These are phyloP conservation scores for Tolypocladium inflatum DNA, from an alignment of 2,329 filamentous ascomycete genomes.

Conservation along the genomic window DNA sequence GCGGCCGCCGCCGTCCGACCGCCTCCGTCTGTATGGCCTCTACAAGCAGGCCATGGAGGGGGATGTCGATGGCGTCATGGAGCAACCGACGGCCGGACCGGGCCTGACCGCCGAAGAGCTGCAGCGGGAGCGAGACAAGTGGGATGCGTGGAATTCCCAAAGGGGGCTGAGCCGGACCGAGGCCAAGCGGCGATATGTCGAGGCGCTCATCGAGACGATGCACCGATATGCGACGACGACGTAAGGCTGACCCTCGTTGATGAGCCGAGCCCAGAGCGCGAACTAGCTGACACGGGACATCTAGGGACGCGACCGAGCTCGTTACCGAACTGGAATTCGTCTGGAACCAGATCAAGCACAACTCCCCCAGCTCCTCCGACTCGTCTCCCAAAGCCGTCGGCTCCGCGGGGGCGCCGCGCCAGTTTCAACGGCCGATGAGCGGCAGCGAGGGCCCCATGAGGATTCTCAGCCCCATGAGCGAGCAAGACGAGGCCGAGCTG, in stretches of 20 bases:
- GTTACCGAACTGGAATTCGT: conserved; percentile 97
- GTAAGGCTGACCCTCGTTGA: conserved; percentile 30
- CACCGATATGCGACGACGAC: conserved; percentile 86
- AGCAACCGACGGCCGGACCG: conserved; percentile 53
- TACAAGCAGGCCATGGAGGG: conserved; percentile 99
- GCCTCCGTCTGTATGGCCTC: conserved; percentile 88
- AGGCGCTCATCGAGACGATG: conserved; percentile 92
- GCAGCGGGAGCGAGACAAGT: conserved; percentile 56
- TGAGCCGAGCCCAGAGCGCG: neutral
- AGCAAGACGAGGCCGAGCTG: conserved; percentile 61
- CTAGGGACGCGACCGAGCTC: conserved; percentile 71
- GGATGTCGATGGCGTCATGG: conserved; percentile 89
- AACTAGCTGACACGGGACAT: neutral
- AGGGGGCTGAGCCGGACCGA: conserved; percentile 77
- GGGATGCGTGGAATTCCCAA: conserved; percentile 93
- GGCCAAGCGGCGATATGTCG: conserved; percentile 89
- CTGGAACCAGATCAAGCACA: conserved; percentile 95
- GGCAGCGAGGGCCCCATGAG: conserved; percentile 51
- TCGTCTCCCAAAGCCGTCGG: conserved; percentile 42
- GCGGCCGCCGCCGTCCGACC: conserved; percentile 75
- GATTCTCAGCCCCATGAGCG: conserved; percentile 76
- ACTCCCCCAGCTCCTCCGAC: conserved; percentile 55
- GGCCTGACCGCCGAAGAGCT: conserved; percentile 43
- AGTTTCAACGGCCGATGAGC: conserved; percentile 36
- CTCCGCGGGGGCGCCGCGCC: conserved; percentile 21